Percentiles rank a stretch among this genome's conserved stretches.
These are phyloP conservation scores for Penicillium cinerascens DNA, from an alignment of 495 filamentous ascomycete genomes.

Conservation along the genomic window DNA sequence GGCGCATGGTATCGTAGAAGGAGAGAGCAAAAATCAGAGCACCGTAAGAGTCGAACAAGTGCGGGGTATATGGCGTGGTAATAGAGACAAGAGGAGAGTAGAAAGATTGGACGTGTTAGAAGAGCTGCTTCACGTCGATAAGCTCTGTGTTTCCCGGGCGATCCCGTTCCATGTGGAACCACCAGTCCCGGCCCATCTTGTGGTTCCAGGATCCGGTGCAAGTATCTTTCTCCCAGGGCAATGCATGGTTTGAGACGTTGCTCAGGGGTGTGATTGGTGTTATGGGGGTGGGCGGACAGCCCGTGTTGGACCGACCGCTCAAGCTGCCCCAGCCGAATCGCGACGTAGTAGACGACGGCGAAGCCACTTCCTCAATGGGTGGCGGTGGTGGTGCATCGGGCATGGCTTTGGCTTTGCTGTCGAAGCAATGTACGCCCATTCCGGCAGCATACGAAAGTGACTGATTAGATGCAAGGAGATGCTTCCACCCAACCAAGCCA, in stretches of 20 bases:
- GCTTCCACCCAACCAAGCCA: constrained; percentile 45
- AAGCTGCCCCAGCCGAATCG: constrained; percentile 42
- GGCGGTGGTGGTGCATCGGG: constrained; percentile 15
- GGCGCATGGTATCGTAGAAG: constrained; percentile 8
- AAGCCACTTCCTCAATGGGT: constrained; percentile 24
- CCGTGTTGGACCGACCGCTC: constrained; percentile 28
- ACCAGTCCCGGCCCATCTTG: constrained; percentile 45
- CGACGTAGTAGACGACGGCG: constrained; percentile 34
- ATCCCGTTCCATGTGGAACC: constrained; percentile 50
- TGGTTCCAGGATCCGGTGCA: constrained; percentile 51
- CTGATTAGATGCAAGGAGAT: constrained; percentile 42
- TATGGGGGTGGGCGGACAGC: constrained; percentile 31
- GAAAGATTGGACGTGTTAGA: constrained; percentile 21
- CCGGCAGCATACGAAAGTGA: constrained; percentile 40
- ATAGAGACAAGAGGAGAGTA: constrained; percentile 6
- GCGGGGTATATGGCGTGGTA: constrained; percentile 30
- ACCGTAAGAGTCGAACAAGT: constrained; percentile 17
- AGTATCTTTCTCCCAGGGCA: constrained; percentile 45
- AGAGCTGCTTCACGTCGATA: constrained; percentile 38
- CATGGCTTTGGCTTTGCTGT: constrained; percentile 25
- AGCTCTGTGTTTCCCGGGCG: constrained; percentile 39
- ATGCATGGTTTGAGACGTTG: constrained; percentile 19
- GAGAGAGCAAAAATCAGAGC: constrained; percentile 12
- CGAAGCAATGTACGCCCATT: constrained; percentile 39
- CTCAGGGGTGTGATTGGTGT: constrained; percentile 39